phyloP scores from a whole-genome alignment of 2,329 filamentous ascomycete genomes.

The Beauveria medogensis region DNA sequence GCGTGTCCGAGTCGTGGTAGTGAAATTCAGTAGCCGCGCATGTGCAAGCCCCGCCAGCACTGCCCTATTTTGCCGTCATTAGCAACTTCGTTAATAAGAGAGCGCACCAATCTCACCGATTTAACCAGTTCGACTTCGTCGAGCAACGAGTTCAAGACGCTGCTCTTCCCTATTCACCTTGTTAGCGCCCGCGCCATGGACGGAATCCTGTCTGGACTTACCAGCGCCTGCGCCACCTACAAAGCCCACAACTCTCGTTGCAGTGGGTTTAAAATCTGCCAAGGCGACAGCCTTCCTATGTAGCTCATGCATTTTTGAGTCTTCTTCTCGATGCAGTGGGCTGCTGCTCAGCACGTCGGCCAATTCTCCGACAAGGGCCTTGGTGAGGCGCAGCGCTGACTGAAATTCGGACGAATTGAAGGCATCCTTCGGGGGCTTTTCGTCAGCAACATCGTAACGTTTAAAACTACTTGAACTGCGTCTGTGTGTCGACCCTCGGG shows the following conservation, averaged over 20 bases:
- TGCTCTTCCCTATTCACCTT: slow-evolving; percentile 35
- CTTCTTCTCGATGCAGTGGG: slow-evolving; percentile 25
- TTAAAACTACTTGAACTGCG: background rate
- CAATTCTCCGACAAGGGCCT: slow-evolving; percentile 23
- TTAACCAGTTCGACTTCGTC: slow-evolving; percentile 31
- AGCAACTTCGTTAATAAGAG: background rate
- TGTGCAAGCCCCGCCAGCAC: slow-evolving; percentile 36
- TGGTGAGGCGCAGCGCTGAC: slow-evolving; percentile 24
- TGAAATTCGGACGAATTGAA: slow-evolving; percentile 31
- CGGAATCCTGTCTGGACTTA: slow-evolving; percentile 15
- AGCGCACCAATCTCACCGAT: slow-evolving; percentile 26
- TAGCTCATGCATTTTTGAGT: slow-evolving; percentile 31
- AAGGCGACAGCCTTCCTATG: slow-evolving; percentile 25
- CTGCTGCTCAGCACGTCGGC: slow-evolving; percentile 26
- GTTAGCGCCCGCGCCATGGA: background rate
- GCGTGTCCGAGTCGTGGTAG: slow-evolving; percentile 25
- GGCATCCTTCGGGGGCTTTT: slow-evolving; percentile 25
- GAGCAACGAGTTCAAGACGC: slow-evolving; percentile 40
- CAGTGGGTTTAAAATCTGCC: slow-evolving; percentile 28
- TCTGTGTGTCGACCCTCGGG: background rate
- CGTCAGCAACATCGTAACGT: slow-evolving; percentile 19
- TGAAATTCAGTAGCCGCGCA: slow-evolving; percentile 40
- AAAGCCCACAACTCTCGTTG: slow-evolving; percentile 35
- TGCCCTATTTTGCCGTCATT: slow-evolving; percentile 26
- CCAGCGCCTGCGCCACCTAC: slow-evolving; percentile 41